Conservation (phyloP, 2,329 filamentous ascomycete genomes). For the Nakataea oryzae region DNA sequence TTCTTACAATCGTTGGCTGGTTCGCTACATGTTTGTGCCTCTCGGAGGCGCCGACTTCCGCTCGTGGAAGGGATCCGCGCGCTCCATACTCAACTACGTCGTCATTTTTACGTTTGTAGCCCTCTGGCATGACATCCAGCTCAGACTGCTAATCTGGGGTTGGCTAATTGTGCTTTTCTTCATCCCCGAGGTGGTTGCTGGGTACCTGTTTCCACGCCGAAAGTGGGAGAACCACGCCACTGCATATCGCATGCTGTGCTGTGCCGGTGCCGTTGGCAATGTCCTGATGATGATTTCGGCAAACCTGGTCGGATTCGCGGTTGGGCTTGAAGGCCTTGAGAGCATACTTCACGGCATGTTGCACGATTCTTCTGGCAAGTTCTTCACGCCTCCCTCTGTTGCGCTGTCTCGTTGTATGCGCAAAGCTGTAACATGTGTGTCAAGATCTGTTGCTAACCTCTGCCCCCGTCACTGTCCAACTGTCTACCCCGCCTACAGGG, state of each 20-base stretch:
- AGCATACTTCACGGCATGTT: slow-evolving; percentile 67
- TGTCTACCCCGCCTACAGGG: slow-evolving; percentile 32
- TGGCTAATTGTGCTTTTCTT: slow-evolving; percentile 96
- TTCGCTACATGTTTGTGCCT: slow-evolving; percentile 89
- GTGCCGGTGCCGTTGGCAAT: slow-evolving; percentile 70
- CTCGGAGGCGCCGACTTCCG: slow-evolving; percentile 60
- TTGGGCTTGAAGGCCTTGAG: slow-evolving; percentile 80
- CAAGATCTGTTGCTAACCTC: slow-evolving; percentile 13
- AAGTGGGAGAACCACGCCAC: slow-evolving; percentile 62
- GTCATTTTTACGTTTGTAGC: slow-evolving; percentile 94
- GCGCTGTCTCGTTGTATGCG: neutral
- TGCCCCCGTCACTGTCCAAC: neutral
- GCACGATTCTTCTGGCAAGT: slow-evolving; percentile 57
- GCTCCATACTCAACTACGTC: slow-evolving; percentile 65
- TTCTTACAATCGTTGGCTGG: slow-evolving; percentile 86
- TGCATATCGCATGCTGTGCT: slow-evolving; percentile 69
- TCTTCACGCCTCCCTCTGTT: neutral
- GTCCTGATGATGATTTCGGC: slow-evolving; percentile 92
- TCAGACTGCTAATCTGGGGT: slow-evolving; percentile 86
- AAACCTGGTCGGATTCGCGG: slow-evolving; percentile 89
- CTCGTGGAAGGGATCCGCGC: slow-evolving; percentile 32
- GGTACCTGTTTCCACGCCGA: slow-evolving; percentile 59
- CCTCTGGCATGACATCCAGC: slow-evolving; percentile 93
- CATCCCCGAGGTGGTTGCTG: slow-evolving; percentile 71
- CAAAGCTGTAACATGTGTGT: neutral